Base-by-base conservation (phyloP, 2,329 filamentous ascomycete genomes). In the Xylaria sp. region DNA sequence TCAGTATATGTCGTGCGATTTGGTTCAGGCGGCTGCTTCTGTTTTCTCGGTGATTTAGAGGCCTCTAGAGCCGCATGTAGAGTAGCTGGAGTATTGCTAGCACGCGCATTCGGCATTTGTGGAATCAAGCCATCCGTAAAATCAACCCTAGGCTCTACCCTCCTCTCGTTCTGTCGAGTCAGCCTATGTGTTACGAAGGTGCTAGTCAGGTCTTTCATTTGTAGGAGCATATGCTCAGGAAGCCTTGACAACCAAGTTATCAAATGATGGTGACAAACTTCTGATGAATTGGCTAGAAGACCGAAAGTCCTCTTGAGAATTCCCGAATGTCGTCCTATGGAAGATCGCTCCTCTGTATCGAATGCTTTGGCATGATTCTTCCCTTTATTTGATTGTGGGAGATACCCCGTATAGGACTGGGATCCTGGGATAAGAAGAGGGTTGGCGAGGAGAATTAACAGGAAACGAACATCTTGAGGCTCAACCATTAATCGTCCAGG, bases 291-390 rank as follows among this genome's bases (percentile, higher is more conserved):
- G 1, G 93, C 91, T 27, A 97, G 76, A 10, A 97, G 81, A 0
- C 94, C 94, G 29, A 97, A 78, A 44, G 96, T 89, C 42, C 94
- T 88, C 78, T 97, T 97, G 73, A 96, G 87, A 60, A 97, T 91
- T 4, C 91, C 91, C 2, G 92, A 94, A 78, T 97, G 92, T 66
- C 92, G 88, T 1, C 90, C 90, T 29, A 36, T 45, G 45, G 71
- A 57, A 20, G 65, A 64, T 69, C 65, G 69, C 31, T 72, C 63
- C 38, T 73, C 72, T 20, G 31, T 22, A n/a, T 72, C 71, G 1
- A 31, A 54, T 38, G 65, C 60, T 42, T 44, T 61, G 5, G 57
- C 64, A 54, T n/a, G 44, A 10, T 33, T 63, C 36, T 72, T 71
- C 15, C 71, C 66, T 33, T 72, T 72, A 39, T 67, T 74, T 10